phyloP scores from a whole-genome alignment of 352 stramenopile genomes.

The Blastocystis sp. region DNA sequence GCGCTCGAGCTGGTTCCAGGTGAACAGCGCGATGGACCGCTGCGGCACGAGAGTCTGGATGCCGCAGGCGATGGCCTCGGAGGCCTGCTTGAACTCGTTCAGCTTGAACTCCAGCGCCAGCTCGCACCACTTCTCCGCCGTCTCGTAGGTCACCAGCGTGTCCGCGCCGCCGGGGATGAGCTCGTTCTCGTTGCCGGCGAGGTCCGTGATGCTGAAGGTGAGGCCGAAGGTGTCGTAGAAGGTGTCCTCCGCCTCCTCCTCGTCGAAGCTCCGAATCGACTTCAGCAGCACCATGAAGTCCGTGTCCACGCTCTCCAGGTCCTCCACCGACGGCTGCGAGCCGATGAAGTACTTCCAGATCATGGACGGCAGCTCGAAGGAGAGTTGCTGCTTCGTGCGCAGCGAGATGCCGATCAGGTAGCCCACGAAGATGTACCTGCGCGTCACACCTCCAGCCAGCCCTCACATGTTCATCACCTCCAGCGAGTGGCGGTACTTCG shows the following conservation, averaged over 20 bases:
- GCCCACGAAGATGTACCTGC: constrained; percentile 85
- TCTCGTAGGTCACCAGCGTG: constrained; percentile 73
- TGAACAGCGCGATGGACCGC: constrained; percentile 75
- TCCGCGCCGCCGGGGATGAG: constrained; percentile 72
- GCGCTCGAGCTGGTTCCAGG: constrained; percentile 75
- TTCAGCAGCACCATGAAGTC: constrained; percentile 82
- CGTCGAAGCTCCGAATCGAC: constrained; percentile 81
- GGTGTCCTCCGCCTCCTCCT: constrained; percentile 75
- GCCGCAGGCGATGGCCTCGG: constrained; percentile 73
- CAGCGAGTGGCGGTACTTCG: constrained; percentile 72
- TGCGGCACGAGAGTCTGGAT: constrained; percentile 73
- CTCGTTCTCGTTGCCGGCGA: constrained; percentile 78
- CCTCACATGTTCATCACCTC: constrained; percentile 73
- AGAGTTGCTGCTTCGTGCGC: constrained; percentile 83
- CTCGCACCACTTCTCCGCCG: constrained; percentile 72
- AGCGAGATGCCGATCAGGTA: constrained; percentile 84
- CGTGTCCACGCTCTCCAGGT: constrained; percentile 80
- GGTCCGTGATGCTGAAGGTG: constrained; percentile 82
- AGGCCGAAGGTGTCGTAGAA: constrained; percentile 86
- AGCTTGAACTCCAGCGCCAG: constrained; percentile 73
- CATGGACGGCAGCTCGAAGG: constrained; percentile 79
- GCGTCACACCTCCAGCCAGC: constrained; percentile 70
- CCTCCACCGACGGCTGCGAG: constrained; percentile 76
- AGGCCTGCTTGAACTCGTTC: constrained; percentile 76
- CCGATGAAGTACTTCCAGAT: constrained; percentile 85